Percentiles rank a stretch among this genome's conserved stretches.
These are phyloP conservation scores for Naegleria gruberi DNA, from an alignment of 208 protist species.

Conservation along the genomic window DNA sequence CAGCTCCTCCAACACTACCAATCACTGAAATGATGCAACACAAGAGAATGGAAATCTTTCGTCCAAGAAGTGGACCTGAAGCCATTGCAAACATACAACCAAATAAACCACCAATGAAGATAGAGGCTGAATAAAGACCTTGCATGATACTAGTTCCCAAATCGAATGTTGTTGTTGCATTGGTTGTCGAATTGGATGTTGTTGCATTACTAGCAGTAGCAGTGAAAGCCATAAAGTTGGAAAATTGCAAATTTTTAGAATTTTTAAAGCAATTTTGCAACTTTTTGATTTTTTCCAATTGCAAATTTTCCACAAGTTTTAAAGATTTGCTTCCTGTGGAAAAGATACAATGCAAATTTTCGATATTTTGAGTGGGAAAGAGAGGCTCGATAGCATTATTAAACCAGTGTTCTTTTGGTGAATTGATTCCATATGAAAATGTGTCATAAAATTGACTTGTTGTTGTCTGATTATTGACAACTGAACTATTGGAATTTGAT, in stretches of 20 bases:
- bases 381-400: neutral
- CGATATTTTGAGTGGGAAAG: too few species aligned
- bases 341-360: neutral
- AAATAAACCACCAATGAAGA: neutral
- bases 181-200: neutral
- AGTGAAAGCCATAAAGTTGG: neutral
- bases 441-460: neutral
- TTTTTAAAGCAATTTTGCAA: too few species aligned
- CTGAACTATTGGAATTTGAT: neutral
- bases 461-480: neutral
- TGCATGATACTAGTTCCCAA: neutral
- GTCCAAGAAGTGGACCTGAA: neutral
- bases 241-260: too few species aligned
- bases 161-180: neutral
- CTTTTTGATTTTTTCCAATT: neutral
- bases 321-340: neutral
- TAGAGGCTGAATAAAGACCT: neutral
- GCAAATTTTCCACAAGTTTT: neutral
- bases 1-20: neutral
- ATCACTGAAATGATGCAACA: neutral
- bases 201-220: neutral
- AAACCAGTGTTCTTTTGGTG: neutral
- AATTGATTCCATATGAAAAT: neutral
- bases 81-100: neutral
- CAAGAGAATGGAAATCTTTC: neutral